Base-by-base conservation (phyloP, 139 green algal species). In the Volvox reticuliferus region DNA sequence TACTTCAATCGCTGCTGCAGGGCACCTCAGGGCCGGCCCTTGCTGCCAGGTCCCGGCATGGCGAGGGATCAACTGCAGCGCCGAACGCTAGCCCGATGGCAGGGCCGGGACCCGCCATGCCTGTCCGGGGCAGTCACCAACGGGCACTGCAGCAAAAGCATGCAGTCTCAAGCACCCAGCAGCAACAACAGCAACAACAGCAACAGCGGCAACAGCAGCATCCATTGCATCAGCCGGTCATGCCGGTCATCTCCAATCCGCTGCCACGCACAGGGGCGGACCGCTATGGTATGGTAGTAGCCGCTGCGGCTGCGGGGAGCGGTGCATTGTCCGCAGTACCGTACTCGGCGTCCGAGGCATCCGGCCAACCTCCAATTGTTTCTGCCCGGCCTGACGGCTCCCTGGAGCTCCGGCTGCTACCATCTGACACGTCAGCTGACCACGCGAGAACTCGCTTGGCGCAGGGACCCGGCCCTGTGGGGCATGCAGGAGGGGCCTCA, bases 241-340 rank as follows among this genome's bases (percentile, higher is more conserved):
- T 32, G 30, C 71, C 14, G 44, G 33, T 61, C 24, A 61, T 86
- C 16, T 61, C 79, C 21, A 86, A 73, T 19, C 79, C 79, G 50
- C 44, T 37, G 26, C 50, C 50, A 55, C 44, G 26, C 12, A 33
- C 12, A 2, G 21, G 44, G 5, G 37, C 37, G 13, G 79, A 67
- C 37, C 37, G 5, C 0, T 28, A 33, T 18, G 22, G 44, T 44
- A 36, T 86, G 80, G 50, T 44, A 16, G 80, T 61, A 12, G 50
- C 28, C 3, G 80, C 55, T 12, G 80, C 80, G 55, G 55, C 50
- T 16, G 50, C 55, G 0, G 80, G 50, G 1, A n/a, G 3, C 28
- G 80, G 50, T 9, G 80, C 55, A 26, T 61, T 86, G 80, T 75
- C 80, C 33, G 80, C 80, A 3, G 50, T 86, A 0, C n/a, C 80